Base-by-base conservation (phyloP, 495 filamentous ascomycete species). In the Xylaria cubensis region DNA sequence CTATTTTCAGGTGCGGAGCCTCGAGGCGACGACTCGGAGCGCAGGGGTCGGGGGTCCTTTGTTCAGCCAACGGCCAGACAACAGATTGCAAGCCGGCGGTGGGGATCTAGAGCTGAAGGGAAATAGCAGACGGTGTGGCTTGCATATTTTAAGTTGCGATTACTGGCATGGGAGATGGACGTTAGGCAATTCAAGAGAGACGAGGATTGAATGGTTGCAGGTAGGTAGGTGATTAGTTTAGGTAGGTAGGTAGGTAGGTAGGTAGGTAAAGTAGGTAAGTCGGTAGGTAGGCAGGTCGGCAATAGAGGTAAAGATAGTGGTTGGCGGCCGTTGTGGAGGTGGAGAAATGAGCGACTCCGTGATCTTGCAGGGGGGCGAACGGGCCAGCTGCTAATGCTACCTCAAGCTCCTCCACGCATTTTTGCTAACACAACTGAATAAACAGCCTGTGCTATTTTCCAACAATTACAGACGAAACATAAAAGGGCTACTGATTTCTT, bases 1-100 rank as follows among this genome's bases (percentile, higher is more conserved):
- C 64, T 67, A 56, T 68, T 73, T 73, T 55, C 64, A 61, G 71
- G 56, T 73, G 71, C 71, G 71, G 71, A 73, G 71, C 64, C 61
- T 73, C 71, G 70, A 64, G 59, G 65, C 63, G 32, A 41, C 67
- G 55, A 55, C 55, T 53, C 61, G 63, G 48, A 67, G 63, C 42
- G 70, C 70, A 71, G 70, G 62, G 70, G 64, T 72, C 26, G 56
- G 61, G 69, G 56, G 69, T 39, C 34, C 62, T 39, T n/a, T 21
- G 61, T 41, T 65, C 36, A 29, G 36, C 36, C 36, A 39, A 39
- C 42, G 58, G 51, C 10, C 15, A 66, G 53, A 72, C 63, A 42
- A 67, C 19, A 42, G 48, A 72, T 61, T 26, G 29, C 15, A 34
- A 29, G 55, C 67, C 53, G 56, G 67, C 15, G 56, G 26, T 29